Base-by-base conservation (phyloP, 192 early-diverging fungal species). In the Lobosporangium transversale region DNA sequence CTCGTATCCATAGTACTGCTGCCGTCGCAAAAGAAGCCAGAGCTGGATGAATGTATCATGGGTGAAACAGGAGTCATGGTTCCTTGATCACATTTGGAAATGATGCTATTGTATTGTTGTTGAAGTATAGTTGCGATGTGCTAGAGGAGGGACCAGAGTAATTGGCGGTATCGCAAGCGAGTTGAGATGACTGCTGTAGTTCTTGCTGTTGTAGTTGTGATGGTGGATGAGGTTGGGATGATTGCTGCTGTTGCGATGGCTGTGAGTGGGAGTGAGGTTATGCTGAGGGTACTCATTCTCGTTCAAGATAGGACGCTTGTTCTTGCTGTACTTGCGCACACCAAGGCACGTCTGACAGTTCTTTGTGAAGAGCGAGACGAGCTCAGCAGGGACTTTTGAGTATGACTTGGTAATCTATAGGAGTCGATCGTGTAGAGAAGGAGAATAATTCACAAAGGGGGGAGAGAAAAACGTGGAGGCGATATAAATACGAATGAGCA, bases 331-430 rank as follows among this genome's bases (percentile, higher is more conserved):
- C 42, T 66, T 75, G 43, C 70, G 70, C 2, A 75, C 70, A 43
- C 70, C 70, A 15, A 75, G 70, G 24, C 70, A 75, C 0, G 70
- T 75, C 51, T 75, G 70, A 21, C 70, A 75, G 40, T 75, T 75
- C 62, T 75, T 75, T 33, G 70, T 75, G 60, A 75, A 75, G 56
- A 75, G 70, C 17, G 62, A 75, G 42, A 75, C 70, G 17, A 75
- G 43, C 36, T 75, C 70, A 47, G 70, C 70, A 10, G 62, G 70
- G n/a, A 75, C 70, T 23, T 75, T 75, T 6, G 70, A 75, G 52
- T 75, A 75, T 49, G 70, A 75, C 32, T 75, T 75, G 2, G 70
- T 75, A 51, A 75, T 75, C 70, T 75, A 59, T 47, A 0, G 44
- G 14, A n/a, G n/a, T n/a, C n/a, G n/a, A n/a, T n/a, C n/a, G n/a